Base-by-base conservation (phyloP, 208 protist species). In the Leptomonas seymouri region DNA sequence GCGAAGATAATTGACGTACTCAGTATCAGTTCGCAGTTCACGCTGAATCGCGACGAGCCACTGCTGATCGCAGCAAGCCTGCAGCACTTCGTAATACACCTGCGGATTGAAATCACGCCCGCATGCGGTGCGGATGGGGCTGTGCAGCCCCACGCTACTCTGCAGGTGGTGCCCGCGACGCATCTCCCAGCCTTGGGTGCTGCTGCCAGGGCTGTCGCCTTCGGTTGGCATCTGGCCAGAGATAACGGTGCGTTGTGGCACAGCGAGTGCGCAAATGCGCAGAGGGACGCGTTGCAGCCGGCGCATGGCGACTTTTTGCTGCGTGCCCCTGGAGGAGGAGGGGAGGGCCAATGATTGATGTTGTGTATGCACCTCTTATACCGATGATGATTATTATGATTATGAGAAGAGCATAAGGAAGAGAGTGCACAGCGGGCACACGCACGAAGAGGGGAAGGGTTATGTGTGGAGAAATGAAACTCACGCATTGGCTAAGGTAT, bases 41-140 rank as follows among this genome's bases (percentile, higher is more conserved):
- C 85, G 82, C 78, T 95, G 90, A 51, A 95, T 90, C n/a, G 87
- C 84, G 36, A 82, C 71, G 68, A 95, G 71, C 90, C 90, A 95
- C 81, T 89, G 81, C 76, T 82, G 82, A 67, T 95, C 87, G 54
- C 87, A 93, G 74, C 87, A 93, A 3, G 90, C 90, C 81, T 95
- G 90, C 44, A 95, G 65, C 30, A 93, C 74, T 67, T 95, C 90
- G 69, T 93, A 83, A 72, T 93, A 93, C 11, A 90, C 50, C 65
- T 91, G 80, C 18, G 87, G 85, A 65, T 92, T 82, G 57, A 95
- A 95, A n/a, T 65, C 67, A 20, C 90, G 87, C 14, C 90, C 90
- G 66, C 90, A 95, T 18, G 90, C 90, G 20, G 90, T 95, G 49
- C 65, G 53, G 25, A 89, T 85, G 3, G 85, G 66, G 3, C 67